Evolutionary conservation across 371 early-diverging fungal species (phyloP).

Genomic region (Zopfochytrium polystomum): DNA sequence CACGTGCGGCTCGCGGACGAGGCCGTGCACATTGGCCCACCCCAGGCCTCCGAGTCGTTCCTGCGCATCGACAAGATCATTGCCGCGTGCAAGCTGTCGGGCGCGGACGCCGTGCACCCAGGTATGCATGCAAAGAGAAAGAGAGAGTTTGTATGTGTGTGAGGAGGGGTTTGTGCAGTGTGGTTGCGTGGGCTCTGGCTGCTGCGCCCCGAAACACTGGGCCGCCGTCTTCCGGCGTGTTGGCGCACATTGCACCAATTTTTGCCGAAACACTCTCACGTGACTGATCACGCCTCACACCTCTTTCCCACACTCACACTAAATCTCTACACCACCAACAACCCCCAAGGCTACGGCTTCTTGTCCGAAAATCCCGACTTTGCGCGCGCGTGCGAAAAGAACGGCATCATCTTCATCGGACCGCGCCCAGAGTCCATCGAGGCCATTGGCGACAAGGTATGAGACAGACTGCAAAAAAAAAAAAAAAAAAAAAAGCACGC

Average conservation of each 20-base stretch:
- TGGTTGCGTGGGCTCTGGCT: too few relatives aligned
- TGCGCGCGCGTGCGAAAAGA: conserved; percentile 69
- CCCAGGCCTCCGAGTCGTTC: conserved; percentile 83
- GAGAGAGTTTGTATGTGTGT: too few relatives aligned
- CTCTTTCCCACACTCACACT: too few relatives aligned
- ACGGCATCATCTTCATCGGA: conserved; percentile 84
- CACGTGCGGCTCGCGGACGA: conserved; percentile 86
- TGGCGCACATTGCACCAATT: background rate
- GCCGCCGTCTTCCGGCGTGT: background rate
- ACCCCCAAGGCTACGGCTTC: conserved; percentile 82
- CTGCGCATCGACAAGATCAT: conserved; percentile 82
- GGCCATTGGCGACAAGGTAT: conserved; percentile 93
- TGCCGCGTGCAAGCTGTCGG: conserved; percentile 72
- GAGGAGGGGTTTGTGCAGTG: too few relatives aligned
- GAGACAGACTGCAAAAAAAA: conserved; percentile 68
- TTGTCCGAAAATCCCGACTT: conserved; percentile 94
- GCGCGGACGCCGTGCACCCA: conserved; percentile 90
- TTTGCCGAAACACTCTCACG: background rate
- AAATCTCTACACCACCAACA: too few relatives aligned
- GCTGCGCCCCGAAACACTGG: background rate
- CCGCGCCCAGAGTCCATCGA: conserved; percentile 81
- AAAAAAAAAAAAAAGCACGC: too few relatives aligned
- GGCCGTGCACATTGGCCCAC: conserved; percentile 79
- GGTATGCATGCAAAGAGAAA: conserved; percentile 81
- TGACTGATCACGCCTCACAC: background rate